phyloP scores from a whole-genome alignment of 2,329 filamentous ascomycete species.

The Verticillium albo-atrum region DNA sequence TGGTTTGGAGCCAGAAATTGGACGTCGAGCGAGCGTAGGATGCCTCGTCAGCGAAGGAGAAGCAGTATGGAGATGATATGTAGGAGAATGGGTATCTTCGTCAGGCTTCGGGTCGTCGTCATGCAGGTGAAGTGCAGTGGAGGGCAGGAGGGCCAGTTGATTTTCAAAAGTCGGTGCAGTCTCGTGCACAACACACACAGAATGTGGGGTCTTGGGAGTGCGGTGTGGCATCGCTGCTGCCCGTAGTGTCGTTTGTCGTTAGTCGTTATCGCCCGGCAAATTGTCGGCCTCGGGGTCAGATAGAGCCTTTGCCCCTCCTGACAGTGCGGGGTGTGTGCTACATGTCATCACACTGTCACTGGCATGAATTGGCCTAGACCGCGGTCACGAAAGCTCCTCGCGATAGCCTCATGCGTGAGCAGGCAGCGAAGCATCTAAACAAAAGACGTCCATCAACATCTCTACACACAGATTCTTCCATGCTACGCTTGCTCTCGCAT shows the following conservation, averaged over 20 bases:
- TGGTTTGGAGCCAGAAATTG: too few relatives aligned
- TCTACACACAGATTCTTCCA: too few relatives aligned
- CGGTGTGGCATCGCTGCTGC: neutral
- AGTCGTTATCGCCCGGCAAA: neutral
- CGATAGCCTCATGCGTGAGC: too few relatives aligned
- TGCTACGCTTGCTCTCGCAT: too few relatives aligned
- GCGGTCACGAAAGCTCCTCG: too few relatives aligned
- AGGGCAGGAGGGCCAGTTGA: neutral
- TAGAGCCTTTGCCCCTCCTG: neutral
- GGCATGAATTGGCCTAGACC: too few relatives aligned
- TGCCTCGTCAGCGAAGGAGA: neutral
- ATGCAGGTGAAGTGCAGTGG: neutral
- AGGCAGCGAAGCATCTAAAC: too few relatives aligned
- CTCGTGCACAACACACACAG: neutral
- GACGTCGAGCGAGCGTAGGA: neutral
- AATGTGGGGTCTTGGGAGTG: neutral
- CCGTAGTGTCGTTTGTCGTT: neutral
- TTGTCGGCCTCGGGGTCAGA: neutral
- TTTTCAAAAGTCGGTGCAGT: constrained; percentile 3
- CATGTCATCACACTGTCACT: neutral
- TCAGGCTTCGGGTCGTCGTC: neutral
- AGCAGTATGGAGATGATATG: neutral
- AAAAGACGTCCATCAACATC: too few relatives aligned
- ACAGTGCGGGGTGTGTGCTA: neutral
- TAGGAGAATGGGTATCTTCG: neutral